Evolutionary conservation across 2,329 filamentous ascomycete species (phyloP).

Genomic region (Remersonia thermophila): DNA sequence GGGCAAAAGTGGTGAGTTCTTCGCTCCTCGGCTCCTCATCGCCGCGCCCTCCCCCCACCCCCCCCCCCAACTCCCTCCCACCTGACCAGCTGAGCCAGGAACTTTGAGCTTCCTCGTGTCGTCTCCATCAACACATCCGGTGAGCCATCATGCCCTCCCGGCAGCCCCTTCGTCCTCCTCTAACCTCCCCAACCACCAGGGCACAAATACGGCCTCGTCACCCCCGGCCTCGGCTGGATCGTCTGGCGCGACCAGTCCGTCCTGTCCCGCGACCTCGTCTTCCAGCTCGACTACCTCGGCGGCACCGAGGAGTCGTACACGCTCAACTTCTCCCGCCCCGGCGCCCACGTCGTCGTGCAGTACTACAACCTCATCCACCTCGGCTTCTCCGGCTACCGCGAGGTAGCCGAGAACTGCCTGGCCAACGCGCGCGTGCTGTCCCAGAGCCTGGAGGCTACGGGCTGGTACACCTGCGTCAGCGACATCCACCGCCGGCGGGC

Average conservation of each 20-base stretch:
- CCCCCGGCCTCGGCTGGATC: constrained; percentile 58
- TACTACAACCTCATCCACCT: constrained; percentile 64
- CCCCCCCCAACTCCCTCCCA: too few species aligned
- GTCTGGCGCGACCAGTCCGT: constrained; percentile 54
- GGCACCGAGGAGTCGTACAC: constrained; percentile 61
- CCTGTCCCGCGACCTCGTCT: constrained; percentile 55
- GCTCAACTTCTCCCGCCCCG: constrained; percentile 60
- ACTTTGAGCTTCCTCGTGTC: constrained; percentile 49
- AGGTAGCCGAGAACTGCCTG: constrained; percentile 55
- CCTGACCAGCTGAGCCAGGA: constrained; percentile 24
- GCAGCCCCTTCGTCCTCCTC: too few species aligned
- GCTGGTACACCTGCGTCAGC: constrained; percentile 53
- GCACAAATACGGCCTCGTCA: constrained; percentile 52
- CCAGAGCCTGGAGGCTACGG: constrained; percentile 50
- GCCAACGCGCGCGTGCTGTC: constrained; percentile 52
- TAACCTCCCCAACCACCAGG: constrained; percentile 33
- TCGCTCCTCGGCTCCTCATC: neutral
- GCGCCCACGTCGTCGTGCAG: constrained; percentile 56
- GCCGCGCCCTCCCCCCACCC: too few species aligned
- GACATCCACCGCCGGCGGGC: constrained; percentile 48
- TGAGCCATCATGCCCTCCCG: too few species aligned
- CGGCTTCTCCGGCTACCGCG: constrained; percentile 51
- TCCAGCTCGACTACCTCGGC: constrained; percentile 58
- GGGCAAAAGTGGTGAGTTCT: constrained; percentile 41
- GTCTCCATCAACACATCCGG: constrained; percentile 55